phyloP scores from a whole-genome alignment of 1,139 yeast species.

The Geotrichum candidum region DNA sequence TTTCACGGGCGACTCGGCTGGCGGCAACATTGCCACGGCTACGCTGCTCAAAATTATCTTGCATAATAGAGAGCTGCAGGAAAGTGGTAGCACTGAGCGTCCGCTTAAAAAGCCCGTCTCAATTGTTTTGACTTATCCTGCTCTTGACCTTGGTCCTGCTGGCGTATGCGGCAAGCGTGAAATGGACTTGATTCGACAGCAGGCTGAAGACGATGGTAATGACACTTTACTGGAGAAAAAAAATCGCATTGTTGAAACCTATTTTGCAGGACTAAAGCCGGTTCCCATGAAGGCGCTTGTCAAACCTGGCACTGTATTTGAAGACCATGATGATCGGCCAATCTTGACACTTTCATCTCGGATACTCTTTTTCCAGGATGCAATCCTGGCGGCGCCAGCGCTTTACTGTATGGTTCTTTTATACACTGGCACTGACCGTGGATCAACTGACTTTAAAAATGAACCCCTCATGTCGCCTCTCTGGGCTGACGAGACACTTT shows the following conservation, averaged over 20 bases:
- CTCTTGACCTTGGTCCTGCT: slow-evolving; percentile 21
- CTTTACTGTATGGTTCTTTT: slow-evolving; percentile 19
- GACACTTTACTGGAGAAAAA: slow-evolving; percentile 17
- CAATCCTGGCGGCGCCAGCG: slow-evolving; percentile 20
- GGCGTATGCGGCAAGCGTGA: slow-evolving; percentile 20
- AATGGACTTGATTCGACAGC: slow-evolving; percentile 21
- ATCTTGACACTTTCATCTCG: slow-evolving; percentile 21
- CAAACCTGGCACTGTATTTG: slow-evolving; percentile 12
- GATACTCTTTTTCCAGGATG: slow-evolving; percentile 19
- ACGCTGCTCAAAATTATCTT: slow-evolving; percentile 18
- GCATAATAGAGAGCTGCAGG: slow-evolving; percentile 15
- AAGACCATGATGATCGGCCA: slow-evolving; percentile 14
- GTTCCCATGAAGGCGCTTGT: slow-evolving; percentile 13
- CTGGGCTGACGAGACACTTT: slow-evolving; percentile 18
- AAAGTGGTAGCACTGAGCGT: slow-evolving; percentile 5
- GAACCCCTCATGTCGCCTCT: slow-evolving; percentile 22
- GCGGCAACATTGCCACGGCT: slow-evolving; percentile 22
- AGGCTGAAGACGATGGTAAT: slow-evolving; percentile 18
- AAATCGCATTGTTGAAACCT: slow-evolving; percentile 15
- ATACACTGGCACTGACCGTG: slow-evolving; percentile 23
- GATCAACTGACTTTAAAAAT: slow-evolving; percentile 17
- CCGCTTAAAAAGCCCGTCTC: slow-evolving; percentile 25
- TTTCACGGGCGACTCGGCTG: slow-evolving; percentile 23
- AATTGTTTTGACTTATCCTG: slow-evolving; percentile 20
- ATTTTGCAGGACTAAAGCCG: slow-evolving; percentile 15